phyloP scores from a whole-genome alignment of 257 asterid species.

The Linaria vulgaris region DNA sequence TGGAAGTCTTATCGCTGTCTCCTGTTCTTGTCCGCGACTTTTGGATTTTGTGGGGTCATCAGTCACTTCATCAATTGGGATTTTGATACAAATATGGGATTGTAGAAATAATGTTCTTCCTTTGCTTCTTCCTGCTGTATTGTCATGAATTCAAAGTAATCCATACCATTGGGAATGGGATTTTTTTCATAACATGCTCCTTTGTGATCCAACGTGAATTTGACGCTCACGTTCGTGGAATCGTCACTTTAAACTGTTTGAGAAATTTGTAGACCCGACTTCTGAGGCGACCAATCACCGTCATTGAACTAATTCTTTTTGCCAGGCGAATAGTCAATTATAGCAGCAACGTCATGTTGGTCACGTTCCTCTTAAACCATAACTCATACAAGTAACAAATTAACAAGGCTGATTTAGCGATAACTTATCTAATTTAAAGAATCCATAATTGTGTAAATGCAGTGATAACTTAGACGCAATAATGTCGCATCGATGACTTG shows the following conservation, averaged over 20 bases:
- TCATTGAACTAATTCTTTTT: slow-evolving; percentile 13
- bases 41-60: slow-evolving; percentile 24
- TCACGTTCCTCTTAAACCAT: slow-evolving; percentile 38
- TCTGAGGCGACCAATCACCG: slow-evolving; percentile 17
- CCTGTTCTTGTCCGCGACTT: slow-evolving; percentile 79
- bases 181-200: slow-evolving; percentile 21
- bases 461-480: no score
- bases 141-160: slow-evolving; percentile 76
- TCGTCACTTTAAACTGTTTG: slow-evolving; percentile 54
- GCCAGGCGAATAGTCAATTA: slow-evolving; percentile 47
- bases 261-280: slow-evolving; percentile 31
- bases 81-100: slow-evolving; percentile 54
- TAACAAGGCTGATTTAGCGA: no score
- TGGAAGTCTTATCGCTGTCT: slow-evolving; percentile 87
- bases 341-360: slow-evolving; percentile 62
- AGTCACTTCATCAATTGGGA: slow-evolving; percentile 35
- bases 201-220: slow-evolving; percentile 1
- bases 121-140: slow-evolving; percentile 57
- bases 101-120: slow-evolving; percentile 67
- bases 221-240: slow-evolving; percentile 21
- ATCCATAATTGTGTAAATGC: no score
- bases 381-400: no score
- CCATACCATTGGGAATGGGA: slow-evolving; percentile 41
- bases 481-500: no score
- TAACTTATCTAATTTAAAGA: no score